Conservation (phyloP, 2,329 filamentous ascomycete species). For the Cordyceps militaris region DNA sequence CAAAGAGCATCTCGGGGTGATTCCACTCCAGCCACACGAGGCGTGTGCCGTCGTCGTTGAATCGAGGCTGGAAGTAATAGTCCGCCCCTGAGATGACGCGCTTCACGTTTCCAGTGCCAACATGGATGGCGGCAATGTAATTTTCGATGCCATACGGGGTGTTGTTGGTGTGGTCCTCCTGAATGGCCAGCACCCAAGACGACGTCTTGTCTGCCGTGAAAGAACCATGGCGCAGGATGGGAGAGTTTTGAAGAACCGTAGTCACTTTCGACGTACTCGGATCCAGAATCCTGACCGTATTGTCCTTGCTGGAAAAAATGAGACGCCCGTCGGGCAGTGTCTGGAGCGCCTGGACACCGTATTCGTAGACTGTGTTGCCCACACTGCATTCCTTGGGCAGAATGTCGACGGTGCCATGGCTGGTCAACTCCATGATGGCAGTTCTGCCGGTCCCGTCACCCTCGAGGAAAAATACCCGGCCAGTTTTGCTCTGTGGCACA, state of each 20-base stretch:
- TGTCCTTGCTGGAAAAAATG: conserved; percentile 39
- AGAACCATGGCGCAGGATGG: conserved; percentile 37
- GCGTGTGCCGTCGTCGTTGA: conserved; percentile 33
- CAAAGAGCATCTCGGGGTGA: conserved; percentile 43
- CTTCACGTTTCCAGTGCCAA: conserved; percentile 30
- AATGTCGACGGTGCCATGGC: conserved; percentile 29
- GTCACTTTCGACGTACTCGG: conserved; percentile 28
- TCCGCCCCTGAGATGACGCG: conserved; percentile 35
- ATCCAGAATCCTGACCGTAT: conserved; percentile 36
- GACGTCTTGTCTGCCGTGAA: conserved; percentile 34
- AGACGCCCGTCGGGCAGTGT: conserved; percentile 33
- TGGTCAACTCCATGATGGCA: conserved; percentile 36
- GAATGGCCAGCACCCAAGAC: conserved; percentile 41
- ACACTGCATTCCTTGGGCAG: conserved; percentile 38
- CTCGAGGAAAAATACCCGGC: conserved; percentile 32
- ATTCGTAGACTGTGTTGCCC: conserved; percentile 43
- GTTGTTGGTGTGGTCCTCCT: conserved; percentile 37
- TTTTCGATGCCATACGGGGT: conserved; percentile 22
- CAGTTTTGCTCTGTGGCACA: conserved; percentile 20
- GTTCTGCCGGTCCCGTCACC: conserved; percentile 33
- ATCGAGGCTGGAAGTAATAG: conserved; percentile 41
- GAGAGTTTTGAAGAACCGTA: conserved; percentile 23
- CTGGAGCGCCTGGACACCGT: conserved; percentile 41
- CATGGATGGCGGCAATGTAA: conserved; percentile 26
- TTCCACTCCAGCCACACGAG: conserved; percentile 44